Evolutionary conservation across 805 yeast species (phyloP), one percentile per base, ranked within the genome.

Genomic region (Myxozyma neglecta): DNA sequence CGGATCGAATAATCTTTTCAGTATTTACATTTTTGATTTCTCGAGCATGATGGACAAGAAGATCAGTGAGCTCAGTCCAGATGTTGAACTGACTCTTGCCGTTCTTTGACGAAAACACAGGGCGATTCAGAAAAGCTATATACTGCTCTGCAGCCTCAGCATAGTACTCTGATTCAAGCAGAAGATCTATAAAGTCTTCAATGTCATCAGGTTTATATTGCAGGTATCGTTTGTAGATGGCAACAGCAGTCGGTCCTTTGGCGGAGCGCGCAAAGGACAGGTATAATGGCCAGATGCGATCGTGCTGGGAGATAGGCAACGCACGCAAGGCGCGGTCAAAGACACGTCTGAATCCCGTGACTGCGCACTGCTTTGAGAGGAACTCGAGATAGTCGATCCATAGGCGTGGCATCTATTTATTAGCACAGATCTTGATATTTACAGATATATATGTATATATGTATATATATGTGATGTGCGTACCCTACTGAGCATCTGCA

Each of bases 351-450:
- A 80, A 77, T 42, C 69, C 60, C 0, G 80, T 72, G 0, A 81
- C 70, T 56, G 79, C 70, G 29, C 70, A 55, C 42, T 75, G 77
- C 1, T 68, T 59, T 18, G 75, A 53, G 40, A 85, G 66, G 66
- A 82, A 83, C 11, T 69, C 63, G 37, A 85, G 70, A 68, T 82
- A 86, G 60, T 76, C 76, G 5, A 70, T 61, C 90, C 90, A 86
- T 4, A 85, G 56, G 42, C 75, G 66, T 0, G 84, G 84, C 74
- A 79, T 77, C 66, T 62, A 54, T 6, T 7, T 11, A 24, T 37
- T n/a, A n/a, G 34, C 14, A 36, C 10, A n/a, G n/a, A n/a, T n/a
- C n/a, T n/a, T n/a, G n/a, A n/a, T n/a, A n/a, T n/a, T n/a, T n/a
- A n/a, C n/a, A n/a, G n/a, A n/a, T n/a, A n/a, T n/a, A n/a, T n/a